phyloP scores from a whole-genome alignment of 2,329 filamentous ascomycete species.

The Leptographium lundbergii region DNA sequence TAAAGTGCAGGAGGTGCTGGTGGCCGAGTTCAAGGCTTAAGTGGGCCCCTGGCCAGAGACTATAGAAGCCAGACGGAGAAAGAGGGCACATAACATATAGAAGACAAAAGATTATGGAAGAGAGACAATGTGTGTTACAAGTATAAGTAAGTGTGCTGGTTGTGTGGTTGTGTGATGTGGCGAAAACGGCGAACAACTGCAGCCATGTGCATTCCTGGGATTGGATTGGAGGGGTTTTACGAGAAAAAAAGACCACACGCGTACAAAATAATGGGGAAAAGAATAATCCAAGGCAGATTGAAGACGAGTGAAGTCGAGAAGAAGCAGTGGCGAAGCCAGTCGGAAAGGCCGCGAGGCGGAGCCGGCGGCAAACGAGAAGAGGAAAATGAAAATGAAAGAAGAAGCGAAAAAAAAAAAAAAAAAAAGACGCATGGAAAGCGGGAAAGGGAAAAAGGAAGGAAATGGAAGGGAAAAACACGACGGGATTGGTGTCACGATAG shows the following conservation, averaged over 20 bases:
- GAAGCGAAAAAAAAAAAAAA: neutral
- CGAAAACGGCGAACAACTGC: neutral
- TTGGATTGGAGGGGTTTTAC: neutral
- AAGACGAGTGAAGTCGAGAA: neutral
- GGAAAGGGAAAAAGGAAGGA: too few relatives aligned
- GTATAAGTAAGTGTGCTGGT: neutral
- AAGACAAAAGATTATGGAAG: conserved; percentile 34
- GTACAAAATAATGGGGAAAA: neutral
- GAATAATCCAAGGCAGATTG: neutral
- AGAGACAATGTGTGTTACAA: neutral
- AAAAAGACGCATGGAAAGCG: neutral
- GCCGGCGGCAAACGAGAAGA: neutral
- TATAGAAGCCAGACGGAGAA: neutral
- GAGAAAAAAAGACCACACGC: neutral
- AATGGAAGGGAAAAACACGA: too few relatives aligned
- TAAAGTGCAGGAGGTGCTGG: conserved; percentile 57
- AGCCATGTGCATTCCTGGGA: neutral
- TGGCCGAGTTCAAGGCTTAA: conserved; percentile 41
- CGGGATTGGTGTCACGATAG: neutral
- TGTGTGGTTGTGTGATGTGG: neutral
- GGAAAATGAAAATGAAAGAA: neutral
- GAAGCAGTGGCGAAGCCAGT: neutral
- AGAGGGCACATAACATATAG: conserved; percentile 27
- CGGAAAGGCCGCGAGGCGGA: neutral
- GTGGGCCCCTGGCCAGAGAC: neutral